Conservation (phyloP, 2,329 filamentous ascomycete genomes). For the Aspergillus hortae region DNA sequence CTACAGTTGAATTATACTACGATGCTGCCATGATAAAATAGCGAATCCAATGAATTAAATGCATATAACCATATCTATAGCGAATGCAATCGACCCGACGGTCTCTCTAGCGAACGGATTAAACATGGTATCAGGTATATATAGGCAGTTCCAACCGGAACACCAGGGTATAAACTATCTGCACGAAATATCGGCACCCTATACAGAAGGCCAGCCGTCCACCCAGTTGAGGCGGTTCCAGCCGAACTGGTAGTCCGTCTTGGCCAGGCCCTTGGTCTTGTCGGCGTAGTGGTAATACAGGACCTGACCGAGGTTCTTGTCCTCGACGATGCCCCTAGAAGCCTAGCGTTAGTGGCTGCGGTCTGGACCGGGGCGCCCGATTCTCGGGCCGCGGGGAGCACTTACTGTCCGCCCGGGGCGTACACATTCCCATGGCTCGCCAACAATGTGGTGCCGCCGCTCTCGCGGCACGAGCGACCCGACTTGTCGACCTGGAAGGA, state of each 20-base stretch:
- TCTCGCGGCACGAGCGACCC: slow-evolving; percentile 51
- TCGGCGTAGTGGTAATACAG: slow-evolving; percentile 63
- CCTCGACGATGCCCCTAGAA: slow-evolving; percentile 28
- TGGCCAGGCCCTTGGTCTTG: slow-evolving; percentile 48
- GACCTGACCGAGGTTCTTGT: slow-evolving; percentile 46
- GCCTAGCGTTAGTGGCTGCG: neutral
- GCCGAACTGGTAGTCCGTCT: slow-evolving; percentile 46
- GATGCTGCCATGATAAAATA: too few relatives aligned
- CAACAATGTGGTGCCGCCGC: slow-evolving; percentile 61
- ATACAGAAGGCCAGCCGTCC: slow-evolving; percentile 44
- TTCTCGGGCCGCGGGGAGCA: slow-evolving; percentile 22
- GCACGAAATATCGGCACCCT: neutral
- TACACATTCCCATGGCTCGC: slow-evolving; percentile 59
- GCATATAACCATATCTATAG: neutral
- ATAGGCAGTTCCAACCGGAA: neutral
- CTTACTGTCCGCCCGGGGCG: slow-evolving; percentile 63
- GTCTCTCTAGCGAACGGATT: neutral
- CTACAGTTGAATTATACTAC: too few relatives aligned
- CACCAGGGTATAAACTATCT: neutral
- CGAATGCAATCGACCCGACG: neutral
- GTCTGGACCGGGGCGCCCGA: neutral
- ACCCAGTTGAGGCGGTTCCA: slow-evolving; percentile 46
- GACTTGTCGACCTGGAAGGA: slow-evolving; percentile 46
- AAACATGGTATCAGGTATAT: neutral
- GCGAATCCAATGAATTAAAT: too few relatives aligned